Evolutionary conservation across 495 filamentous ascomycete genomes (phyloP), one percentile per base, ranked within the genome.

Genomic region (Penicillium parvum): DNA sequence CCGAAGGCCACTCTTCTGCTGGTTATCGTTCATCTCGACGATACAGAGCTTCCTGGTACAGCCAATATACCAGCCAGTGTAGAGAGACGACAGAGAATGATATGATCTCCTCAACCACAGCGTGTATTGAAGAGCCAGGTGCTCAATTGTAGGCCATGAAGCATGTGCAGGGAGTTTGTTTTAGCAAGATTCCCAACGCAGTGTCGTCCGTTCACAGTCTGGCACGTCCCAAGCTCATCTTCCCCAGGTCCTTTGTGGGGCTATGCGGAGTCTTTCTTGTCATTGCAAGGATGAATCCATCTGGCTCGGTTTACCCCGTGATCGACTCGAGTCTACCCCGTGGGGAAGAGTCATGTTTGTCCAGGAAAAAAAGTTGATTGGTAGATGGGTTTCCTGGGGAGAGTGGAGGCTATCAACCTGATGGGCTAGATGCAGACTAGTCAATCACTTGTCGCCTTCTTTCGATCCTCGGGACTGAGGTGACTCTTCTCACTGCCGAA

Each of bases 1-100:
- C 25, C 48, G 45, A 23, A 56, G 36, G 25, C 53, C 53, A 40
- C 30, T 52, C 16, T 48, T 48, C 25, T 46, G 26, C 28, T 25
- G 15, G 3, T 47, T 44, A 7, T 14, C 32, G 47, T 47, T 55
- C 5, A 17, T 45, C 16, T 2, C 11, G 10, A 37, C 5, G 5
- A 7, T 18, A 15, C 19, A 18, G 34, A n/a, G n/a, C n/a, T n/a
- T n/a, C n/a, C n/a, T n/a, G n/a, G n/a, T n/a, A n/a, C n/a, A n/a
- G n/a, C n/a, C n/a, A n/a, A n/a, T n/a, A n/a, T n/a, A n/a, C n/a
- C n/a, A n/a, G n/a, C n/a, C n/a, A n/a, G n/a, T n/a, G n/a, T n/a
- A n/a, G n/a, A n/a, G n/a, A n/a, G n/a, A n/a, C n/a, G n/a, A n/a
- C n/a, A n/a, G n/a, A n/a, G n/a, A n/a, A n/a, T n/a, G n/a, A n/a